Conservation (phyloP, 2,329 filamentous ascomycete species). For the Aspergillus carbonarius region DNA sequence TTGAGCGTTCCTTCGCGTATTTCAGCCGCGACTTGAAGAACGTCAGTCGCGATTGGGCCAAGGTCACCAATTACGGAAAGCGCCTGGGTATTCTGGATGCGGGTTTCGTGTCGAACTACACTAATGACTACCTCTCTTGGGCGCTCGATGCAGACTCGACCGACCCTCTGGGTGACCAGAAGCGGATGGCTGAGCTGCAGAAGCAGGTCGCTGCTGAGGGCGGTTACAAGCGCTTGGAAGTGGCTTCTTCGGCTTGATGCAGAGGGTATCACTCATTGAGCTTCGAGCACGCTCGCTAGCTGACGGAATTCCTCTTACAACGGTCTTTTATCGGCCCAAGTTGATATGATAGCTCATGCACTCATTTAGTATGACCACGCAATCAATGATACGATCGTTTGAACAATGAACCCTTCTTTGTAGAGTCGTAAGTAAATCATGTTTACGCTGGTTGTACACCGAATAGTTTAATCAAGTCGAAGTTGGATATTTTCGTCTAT, state of each 20-base stretch:
- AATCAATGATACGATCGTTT: not conserved
- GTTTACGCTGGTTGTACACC: not conserved
- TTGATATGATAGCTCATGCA: not conserved
- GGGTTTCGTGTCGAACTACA: slow-evolving; percentile 70
- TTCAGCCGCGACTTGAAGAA: slow-evolving; percentile 74
- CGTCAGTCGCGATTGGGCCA: slow-evolving; percentile 70
- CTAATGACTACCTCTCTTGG: slow-evolving; percentile 70
- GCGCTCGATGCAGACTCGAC: slow-evolving; percentile 61
- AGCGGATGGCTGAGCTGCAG: slow-evolving; percentile 69
- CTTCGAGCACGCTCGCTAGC: not conserved
- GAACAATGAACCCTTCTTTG: not conserved
- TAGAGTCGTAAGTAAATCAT: not conserved
- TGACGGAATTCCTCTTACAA: not conserved
- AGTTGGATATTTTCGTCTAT: not conserved
- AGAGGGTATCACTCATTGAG: not conserved
- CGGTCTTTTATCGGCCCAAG: not conserved
- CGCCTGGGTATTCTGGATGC: slow-evolving; percentile 65
- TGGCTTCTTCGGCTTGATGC: slow-evolving; percentile 26
- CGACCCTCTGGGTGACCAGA: slow-evolving; percentile 72
- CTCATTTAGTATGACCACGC: not conserved
- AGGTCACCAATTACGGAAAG: slow-evolving; percentile 76
- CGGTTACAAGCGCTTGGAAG: slow-evolving; percentile 52
- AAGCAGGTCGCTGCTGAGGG: slow-evolving; percentile 63
- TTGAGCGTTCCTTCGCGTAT: slow-evolving; percentile 75
- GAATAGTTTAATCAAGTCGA: not conserved